phyloP scores from a whole-genome alignment of 1,284 basidiomycete genomes.

The Ceratobasidium sp. region DNA sequence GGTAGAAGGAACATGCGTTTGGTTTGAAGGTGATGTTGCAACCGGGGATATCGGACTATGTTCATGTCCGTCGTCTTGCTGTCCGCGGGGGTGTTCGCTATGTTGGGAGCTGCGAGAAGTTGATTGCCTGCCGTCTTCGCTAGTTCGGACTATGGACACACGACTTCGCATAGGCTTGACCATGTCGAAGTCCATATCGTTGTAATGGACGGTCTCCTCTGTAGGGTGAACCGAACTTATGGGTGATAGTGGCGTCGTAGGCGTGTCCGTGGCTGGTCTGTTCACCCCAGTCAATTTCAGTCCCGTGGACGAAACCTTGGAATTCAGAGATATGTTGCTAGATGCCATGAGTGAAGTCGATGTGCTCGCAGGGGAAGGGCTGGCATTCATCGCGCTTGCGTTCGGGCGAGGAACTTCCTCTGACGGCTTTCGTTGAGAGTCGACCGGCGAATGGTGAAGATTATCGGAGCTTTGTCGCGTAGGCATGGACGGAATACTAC shows the following conservation, averaged over 20 bases:
- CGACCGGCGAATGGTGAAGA: constrained; percentile 1
- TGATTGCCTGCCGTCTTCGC: constrained; percentile 57
- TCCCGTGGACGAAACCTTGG: constrained; percentile 65
- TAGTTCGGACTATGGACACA: constrained; percentile 55
- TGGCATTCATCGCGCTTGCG: constrained; percentile 8
- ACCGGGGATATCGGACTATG: constrained; percentile 11
- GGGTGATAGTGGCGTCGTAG: constrained; percentile 43
- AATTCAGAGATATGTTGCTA: constrained; percentile 55
- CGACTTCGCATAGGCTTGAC: constrained; percentile 63
- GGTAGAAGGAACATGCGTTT: constrained; percentile 16
- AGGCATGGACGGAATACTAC: constrained; percentile 49
- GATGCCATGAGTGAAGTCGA: constrained; percentile 22
- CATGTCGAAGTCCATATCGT: constrained; percentile 80
- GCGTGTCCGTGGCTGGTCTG: constrained; percentile 47
- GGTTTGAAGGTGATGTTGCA: constrained; percentile 31
- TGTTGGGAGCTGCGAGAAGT: constrained; percentile 27
- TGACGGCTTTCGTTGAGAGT: constrained; percentile 3
- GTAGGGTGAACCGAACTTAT: constrained; percentile 49
- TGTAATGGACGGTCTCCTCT: constrained; percentile 65
- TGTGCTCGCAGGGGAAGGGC: constrained; percentile 16
- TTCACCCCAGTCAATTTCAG: constrained; percentile 53
- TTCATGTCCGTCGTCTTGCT: constrained; percentile 6
- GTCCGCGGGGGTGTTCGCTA: constrained; percentile 9
- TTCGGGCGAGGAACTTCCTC: constrained; percentile 4
- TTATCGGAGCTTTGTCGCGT: constrained; percentile 40